Percentiles rank a stretch among this genome's conserved stretches.
Evolutionary conservation across 2,329 filamentous ascomycete genomes (phyloP).

Genomic region (Xylariaceae sp.): DNA sequence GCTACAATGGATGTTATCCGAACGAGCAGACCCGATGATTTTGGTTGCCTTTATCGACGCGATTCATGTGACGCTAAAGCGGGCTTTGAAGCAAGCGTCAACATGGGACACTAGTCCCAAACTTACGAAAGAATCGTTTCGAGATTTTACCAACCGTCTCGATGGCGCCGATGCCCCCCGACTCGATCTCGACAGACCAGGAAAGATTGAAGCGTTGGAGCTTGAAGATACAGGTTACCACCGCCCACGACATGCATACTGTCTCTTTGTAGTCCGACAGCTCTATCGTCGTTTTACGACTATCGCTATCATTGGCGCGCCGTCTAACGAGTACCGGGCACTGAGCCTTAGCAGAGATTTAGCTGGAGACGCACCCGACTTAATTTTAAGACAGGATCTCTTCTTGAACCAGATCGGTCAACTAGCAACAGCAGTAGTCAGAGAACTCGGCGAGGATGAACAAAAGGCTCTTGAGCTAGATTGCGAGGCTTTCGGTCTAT

Average conservation of each 20-base stretch:
- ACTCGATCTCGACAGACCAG: conserved; percentile 24
- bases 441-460: conserved; percentile 34
- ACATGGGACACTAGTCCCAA: conserved; percentile 10
- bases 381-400: conserved; percentile 33
- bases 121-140: conserved; percentile 34
- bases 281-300: conserved; percentile 41
- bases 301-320: neutral
- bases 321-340: neutral
- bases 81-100: conserved; percentile 24
- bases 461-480: conserved; percentile 36
- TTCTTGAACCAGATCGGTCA: conserved; percentile 38
- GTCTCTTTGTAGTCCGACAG: conserved; percentile 38
- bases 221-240: conserved; percentile 4
- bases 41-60: conserved; percentile 40
- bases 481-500: conserved; percentile 35
- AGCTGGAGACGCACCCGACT: neutral
- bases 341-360: conserved; percentile 32
- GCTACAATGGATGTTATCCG: conserved; percentile 34
- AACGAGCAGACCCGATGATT: conserved; percentile 31
- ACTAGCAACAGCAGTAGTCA: conserved; percentile 39
- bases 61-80: conserved; percentile 35
- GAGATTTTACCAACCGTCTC: conserved; percentile 19
- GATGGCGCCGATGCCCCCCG: conserved; percentile 22
- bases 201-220: conserved; percentile 26
- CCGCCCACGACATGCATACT: conserved; percentile 36